Evolutionary conservation across 495 filamentous ascomycete genomes (phyloP), one percentile per base, ranked within the genome.

Genomic region (Alectoria sarmentosa): DNA sequence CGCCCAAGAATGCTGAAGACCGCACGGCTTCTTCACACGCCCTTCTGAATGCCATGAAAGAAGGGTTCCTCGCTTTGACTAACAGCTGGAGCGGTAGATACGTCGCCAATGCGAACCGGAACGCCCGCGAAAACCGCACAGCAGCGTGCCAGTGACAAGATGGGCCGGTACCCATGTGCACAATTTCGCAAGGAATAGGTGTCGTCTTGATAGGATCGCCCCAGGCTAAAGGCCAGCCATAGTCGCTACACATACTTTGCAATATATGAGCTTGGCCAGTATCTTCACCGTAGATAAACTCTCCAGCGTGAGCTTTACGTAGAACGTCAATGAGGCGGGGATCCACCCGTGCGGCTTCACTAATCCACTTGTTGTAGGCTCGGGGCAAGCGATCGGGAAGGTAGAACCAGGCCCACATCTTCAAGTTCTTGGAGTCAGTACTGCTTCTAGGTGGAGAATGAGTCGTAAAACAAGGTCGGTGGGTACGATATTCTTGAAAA

Each of bases 401-500:
- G 77, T 93, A 96, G 69, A 96, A 86, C 89, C 89, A 96, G 26
- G 89, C 83, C 87, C 90, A 92, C 91, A 96, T 97, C 52, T 55
- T 55, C 28, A 55, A 19, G 15, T 32, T 21, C n/a, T 2, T 6
- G 7, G 8, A 55, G 21, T 55, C 17, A 55, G 52, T 36, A 55
- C 15, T 54, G 4, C 46, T 54, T 54, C 49, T 32, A 30, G 4
- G 49, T 32, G 28, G 28, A 32, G 26, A 54, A 30, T 0, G 28
- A 19, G 6, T 32, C 15, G 17, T 0, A 17, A 5, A 19, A 30
- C 4, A 32, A 54, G 49, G 15, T 32, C 4, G 26, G 6, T 32
- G 28, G 19, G 49, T 30, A 54, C 15, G 2, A 19, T 6, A 17
- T 5, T 54, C 15, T 54, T 28, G 49, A 32, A 30, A 26, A 49